Base-by-base conservation (phyloP, 2,329 filamentous ascomycete genomes). In the Pestalotiopsis sp. region DNA sequence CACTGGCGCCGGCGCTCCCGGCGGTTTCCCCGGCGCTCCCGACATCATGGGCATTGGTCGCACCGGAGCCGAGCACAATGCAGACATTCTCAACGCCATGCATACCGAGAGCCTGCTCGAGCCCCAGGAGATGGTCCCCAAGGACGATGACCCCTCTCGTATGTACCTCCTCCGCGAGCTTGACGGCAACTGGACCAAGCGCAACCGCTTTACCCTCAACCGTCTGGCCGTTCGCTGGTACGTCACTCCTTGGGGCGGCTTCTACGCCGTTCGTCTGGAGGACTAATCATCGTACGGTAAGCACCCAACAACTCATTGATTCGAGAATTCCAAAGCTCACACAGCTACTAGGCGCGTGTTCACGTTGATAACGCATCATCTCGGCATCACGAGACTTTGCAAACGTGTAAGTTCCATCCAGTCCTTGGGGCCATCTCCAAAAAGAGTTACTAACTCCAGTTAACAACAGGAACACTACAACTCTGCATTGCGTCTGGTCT, bases 81-180 rank as follows among this genome's bases (percentile, higher is more conserved):
- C 83, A 23, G 82, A 85, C 68, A 84, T 86, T 75, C 76, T 83
- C 59, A 79, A 85, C 72, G 83, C 86, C 71, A 84, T 85, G n/a
- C 75, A 83, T 69, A 77, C 80, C 71, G 86, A 85, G 76, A 81
- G 82, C 72, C 79, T 86, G 72, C 83, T 85, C 71, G 84, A 88
- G 76, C 84, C 86, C 17, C 88, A 91, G 81, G 88, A 90, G 72
- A 88, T 90, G 76, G 88, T 89, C 78, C 89, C 89, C 2, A 83
- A 84, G 23, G 88, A 91, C 74, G 85, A 88, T 71, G 85, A 90
- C 77, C 85, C 86, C 52, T 83, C 82, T 59, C 87, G 88, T 70
- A 86, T 88, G 80, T 91, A 91, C 80, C 88, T 85, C 80, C 84
- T 86, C 73, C 86, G 87, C 68, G 88, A 91, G 79, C 79, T 87